Percentiles rank a stretch among this genome's conserved stretches.
These are phyloP conservation scores for Mucor circinelloides DNA, from an alignment of 371 early-diverging fungal genomes.

Conservation along the genomic window DNA sequence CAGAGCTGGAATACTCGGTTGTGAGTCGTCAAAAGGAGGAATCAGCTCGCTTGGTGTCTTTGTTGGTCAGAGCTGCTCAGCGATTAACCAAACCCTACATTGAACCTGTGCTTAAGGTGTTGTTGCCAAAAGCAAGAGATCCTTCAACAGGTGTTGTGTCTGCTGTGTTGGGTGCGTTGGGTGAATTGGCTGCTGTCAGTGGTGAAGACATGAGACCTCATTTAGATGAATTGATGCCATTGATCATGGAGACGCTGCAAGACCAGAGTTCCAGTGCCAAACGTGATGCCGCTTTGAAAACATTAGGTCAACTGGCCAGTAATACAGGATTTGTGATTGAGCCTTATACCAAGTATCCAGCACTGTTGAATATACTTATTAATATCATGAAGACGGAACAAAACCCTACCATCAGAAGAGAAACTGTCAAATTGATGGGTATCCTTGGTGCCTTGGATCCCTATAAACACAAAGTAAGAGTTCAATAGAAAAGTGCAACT, in stretches of 20 bases:
- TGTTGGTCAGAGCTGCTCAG: constrained; percentile 79
- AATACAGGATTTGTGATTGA: constrained; percentile 91
- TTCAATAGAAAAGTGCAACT: too few relatives aligned
- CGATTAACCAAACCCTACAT: constrained; percentile 91
- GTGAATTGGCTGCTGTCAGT: constrained; percentile 88
- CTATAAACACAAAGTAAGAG: constrained; percentile 79
- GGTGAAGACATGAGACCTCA: constrained; percentile 85
- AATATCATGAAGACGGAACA: constrained; percentile 87
- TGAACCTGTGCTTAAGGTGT: constrained; percentile 82
- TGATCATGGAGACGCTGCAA: constrained; percentile 89
- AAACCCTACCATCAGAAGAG: constrained; percentile 68
- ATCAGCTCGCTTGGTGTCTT: constrained; percentile 77
- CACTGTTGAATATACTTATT: constrained; percentile 78
- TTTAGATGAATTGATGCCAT: constrained; percentile 80
- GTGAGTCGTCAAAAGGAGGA: constrained; percentile 90
- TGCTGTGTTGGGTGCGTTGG: constrained; percentile 82
- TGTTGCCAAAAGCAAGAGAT: constrained; percentile 85
- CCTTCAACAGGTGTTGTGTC: constrained; percentile 82
- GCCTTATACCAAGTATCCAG: constrained; percentile 90
- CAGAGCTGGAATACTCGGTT: constrained; percentile 89
- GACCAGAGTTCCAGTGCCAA: constrained; percentile 88
- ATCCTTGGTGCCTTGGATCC: constrained; percentile 97
- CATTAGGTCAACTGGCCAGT: constrained; percentile 83
- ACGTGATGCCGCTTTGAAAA: constrained; percentile 87
- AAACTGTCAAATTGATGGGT: constrained; percentile 90